Evolutionary conservation across 257 asterid species (phyloP).

Genomic region (Salvia splendens): DNA sequence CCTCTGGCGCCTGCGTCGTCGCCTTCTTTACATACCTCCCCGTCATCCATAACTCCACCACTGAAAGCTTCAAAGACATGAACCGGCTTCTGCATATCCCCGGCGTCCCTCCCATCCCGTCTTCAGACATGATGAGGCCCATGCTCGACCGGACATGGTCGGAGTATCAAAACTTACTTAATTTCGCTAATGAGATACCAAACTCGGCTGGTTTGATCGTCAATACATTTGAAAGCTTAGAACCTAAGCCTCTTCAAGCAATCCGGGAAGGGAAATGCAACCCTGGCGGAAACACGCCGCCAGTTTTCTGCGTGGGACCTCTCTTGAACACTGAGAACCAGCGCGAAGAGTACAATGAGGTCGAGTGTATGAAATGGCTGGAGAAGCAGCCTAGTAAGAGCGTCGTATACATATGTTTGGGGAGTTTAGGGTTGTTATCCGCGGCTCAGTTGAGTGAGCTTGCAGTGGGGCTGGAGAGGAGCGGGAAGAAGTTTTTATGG

Average conservation of each 20-base stretch:
- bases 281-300: conserved; percentile 50
- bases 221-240: conserved; percentile 54
- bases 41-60: conserved; percentile 26
- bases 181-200: neutral
- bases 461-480: conserved; percentile 57
- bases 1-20: conserved; percentile 46
- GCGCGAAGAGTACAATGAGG: conserved; percentile 1
- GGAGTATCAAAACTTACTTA: conserved; percentile 37
- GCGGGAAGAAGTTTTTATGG: conserved; percentile 51
- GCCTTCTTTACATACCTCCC: conserved; percentile 42
- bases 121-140: conserved; percentile 44
- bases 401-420: conserved; percentile 59
- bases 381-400: conserved; percentile 55
- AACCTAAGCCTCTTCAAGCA: conserved; percentile 35
- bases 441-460: conserved; percentile 29
- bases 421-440: conserved; percentile 49
- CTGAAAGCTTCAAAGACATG: conserved; percentile 46
- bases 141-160: conserved; percentile 36
- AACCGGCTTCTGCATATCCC: conserved; percentile 42
- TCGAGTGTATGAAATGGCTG: conserved; percentile 57
- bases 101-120: conserved; percentile 45
- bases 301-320: conserved; percentile 63
- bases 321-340: conserved; percentile 31
- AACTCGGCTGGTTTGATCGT: conserved; percentile 46
- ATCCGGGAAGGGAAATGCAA: conserved; percentile 44